These are phyloP conservation scores for Naganishia sp. DNA, from an alignment of 1,284 basidiomycete genomes.

Conservation along the genomic window DNA sequence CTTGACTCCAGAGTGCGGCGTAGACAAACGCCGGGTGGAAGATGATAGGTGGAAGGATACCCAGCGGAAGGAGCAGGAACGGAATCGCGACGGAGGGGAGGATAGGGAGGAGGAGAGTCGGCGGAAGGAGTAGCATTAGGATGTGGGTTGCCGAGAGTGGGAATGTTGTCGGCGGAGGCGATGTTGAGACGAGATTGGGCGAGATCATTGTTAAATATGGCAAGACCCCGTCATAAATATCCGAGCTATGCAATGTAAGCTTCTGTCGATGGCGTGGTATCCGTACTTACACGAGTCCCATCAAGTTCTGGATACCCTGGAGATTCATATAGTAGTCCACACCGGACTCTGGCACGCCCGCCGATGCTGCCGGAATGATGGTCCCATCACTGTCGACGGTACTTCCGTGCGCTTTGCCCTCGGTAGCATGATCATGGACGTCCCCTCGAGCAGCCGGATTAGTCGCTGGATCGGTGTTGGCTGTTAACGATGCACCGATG, in stretches of 20 bases:
- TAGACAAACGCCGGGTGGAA: slow-evolving; percentile 51
- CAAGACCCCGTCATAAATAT: slow-evolving; percentile 44
- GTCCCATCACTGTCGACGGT: slow-evolving; percentile 31
- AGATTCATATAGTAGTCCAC: slow-evolving; percentile 55
- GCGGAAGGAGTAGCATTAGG: slow-evolving; percentile 46
- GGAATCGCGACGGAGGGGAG: slow-evolving; percentile 44
- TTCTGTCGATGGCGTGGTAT: background rate
- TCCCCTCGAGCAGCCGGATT: slow-evolving; percentile 25
- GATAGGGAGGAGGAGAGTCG: slow-evolving; percentile 49
- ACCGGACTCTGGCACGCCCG: slow-evolving; percentile 48
- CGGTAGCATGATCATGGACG: slow-evolving; percentile 9
- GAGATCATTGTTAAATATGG: slow-evolving; percentile 41
- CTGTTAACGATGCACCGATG: slow-evolving; percentile 29
- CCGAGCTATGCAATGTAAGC: slow-evolving; percentile 39
- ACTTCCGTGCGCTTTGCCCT: slow-evolving; percentile 18
- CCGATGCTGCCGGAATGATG: slow-evolving; percentile 43
- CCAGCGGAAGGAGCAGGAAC: slow-evolving; percentile 48
- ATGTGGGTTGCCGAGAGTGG: slow-evolving; percentile 49
- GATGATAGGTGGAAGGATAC: slow-evolving; percentile 43
- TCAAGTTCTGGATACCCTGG: slow-evolving; percentile 55
- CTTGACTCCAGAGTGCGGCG: slow-evolving; percentile 13
- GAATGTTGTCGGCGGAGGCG: slow-evolving; percentile 42
- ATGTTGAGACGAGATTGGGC: slow-evolving; percentile 31
- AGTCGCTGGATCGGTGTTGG: slow-evolving; percentile 21
- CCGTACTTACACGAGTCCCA: slow-evolving; percentile 49